Evolutionary conservation across 805 yeast genomes (phyloP).

Genomic region (Ogataea corticis): DNA sequence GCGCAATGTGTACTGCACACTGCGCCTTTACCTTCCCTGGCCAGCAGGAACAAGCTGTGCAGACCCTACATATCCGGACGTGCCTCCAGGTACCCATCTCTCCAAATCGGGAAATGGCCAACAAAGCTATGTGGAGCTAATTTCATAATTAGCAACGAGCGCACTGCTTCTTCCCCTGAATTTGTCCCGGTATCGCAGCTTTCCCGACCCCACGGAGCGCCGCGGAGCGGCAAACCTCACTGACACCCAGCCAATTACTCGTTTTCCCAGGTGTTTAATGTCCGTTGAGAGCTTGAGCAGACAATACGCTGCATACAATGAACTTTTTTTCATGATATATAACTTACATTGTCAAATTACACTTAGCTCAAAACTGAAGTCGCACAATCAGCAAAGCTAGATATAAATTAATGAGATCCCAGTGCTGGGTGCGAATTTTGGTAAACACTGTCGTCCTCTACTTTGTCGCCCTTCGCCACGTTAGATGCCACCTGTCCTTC

Average conservation of each 20-base stretch:
- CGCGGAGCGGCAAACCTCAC: not conserved
- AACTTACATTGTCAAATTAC: not conserved
- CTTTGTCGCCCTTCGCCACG: not conserved
- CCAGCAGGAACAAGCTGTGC: not conserved
- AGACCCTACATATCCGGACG: not conserved
- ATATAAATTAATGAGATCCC: slow-evolving; percentile 7
- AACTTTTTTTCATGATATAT: slow-evolving; percentile 1
- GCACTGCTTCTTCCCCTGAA: not conserved
- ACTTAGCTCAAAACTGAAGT: not conserved
- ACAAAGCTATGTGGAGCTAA: not conserved
- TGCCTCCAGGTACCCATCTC: not conserved
- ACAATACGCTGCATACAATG: slow-evolving; percentile 5
- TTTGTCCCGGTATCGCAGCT: not conserved
- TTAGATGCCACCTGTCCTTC: not conserved
- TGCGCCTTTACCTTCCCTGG: no score
- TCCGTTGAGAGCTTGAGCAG: slow-evolving; percentile 2
- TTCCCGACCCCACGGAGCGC: not conserved
- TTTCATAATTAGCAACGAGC: not conserved
- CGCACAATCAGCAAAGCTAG: slow-evolving; percentile 7
- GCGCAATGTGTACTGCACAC: no score
- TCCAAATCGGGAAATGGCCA: not conserved
- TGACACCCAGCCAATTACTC: not conserved
- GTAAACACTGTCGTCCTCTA: not conserved
- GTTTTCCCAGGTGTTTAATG: not conserved
- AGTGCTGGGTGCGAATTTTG: not conserved